Conservation (phyloP, 2,329 filamentous ascomycete species). For the Mollisiaceae sp. region DNA sequence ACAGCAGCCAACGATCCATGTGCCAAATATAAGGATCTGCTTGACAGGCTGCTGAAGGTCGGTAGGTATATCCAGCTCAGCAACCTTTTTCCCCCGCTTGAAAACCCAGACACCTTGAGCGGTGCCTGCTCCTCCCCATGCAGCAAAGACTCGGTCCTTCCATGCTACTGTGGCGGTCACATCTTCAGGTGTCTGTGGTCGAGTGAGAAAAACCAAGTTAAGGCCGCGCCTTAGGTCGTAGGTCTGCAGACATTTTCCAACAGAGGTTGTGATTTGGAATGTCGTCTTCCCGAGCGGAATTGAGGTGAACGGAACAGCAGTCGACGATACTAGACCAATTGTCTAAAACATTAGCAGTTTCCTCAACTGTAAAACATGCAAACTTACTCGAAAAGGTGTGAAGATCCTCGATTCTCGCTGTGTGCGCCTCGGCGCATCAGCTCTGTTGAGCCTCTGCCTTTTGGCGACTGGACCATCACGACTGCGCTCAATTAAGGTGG, state of each 20-base stretch:
- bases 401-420: slow-evolving; percentile 78
- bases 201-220: slow-evolving; percentile 90
- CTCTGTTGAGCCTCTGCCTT: slow-evolving; percentile 69
- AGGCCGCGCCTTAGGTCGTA: slow-evolving; percentile 92
- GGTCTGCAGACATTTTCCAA: slow-evolving; percentile 88
- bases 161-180: slow-evolving; percentile 89
- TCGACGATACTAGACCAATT: slow-evolving; percentile 90
- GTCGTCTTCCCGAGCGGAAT: slow-evolving; percentile 90
- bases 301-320: slow-evolving; percentile 85
- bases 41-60: slow-evolving; percentile 73
- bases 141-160: slow-evolving; percentile 87
- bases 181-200: slow-evolving; percentile 82
- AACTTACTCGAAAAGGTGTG: slow-evolving; percentile 84
- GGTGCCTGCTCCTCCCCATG: slow-evolving; percentile 72
- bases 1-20: slow-evolving; percentile 87
- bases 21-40: slow-evolving; percentile 82
- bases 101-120: slow-evolving; percentile 84
- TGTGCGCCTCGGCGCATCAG: slow-evolving; percentile 47
- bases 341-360: slow-evolving; percentile 61
- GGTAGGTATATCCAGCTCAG: slow-evolving; percentile 71
- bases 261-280: slow-evolving; percentile 96
- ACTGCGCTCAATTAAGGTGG: slow-evolving; percentile 45
- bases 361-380: neutral
- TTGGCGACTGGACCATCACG: slow-evolving; percentile 71
- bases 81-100: slow-evolving; percentile 85